A percentile compares a stretch with the other conserved stretches of the same genome.
These are phyloP conservation scores for Phytophthora kernoviae DNA, from an alignment of 352 stramenopile species.

Conservation along the genomic window DNA sequence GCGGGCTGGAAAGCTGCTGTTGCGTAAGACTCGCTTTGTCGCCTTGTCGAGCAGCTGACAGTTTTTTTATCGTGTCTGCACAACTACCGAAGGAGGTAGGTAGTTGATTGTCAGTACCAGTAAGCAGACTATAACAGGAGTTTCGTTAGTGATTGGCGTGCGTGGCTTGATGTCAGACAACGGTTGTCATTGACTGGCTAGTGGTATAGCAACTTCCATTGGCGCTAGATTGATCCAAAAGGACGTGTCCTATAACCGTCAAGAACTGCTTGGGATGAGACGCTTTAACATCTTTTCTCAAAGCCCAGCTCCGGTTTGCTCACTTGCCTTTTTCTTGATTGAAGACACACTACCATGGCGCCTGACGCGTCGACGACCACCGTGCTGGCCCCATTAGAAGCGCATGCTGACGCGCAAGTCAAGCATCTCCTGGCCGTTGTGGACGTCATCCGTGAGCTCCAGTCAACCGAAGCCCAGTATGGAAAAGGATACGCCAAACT, in stretches of 20 bases:
- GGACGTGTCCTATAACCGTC: constrained; percentile 13
- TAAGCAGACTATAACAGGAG: no score
- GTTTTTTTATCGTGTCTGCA: background rate
- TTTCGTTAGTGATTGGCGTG: background rate
- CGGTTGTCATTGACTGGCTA: constrained; percentile 7
- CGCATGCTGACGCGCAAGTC: constrained; percentile 36
- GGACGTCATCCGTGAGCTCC: constrained; percentile 41
- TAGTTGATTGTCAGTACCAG: no score
- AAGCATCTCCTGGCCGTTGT: constrained; percentile 29
- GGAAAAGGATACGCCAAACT: constrained; percentile 34
- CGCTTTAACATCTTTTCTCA: constrained; percentile 5
- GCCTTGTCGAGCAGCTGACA: no score
- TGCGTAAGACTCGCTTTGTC: no score
- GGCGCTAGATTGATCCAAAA: constrained; percentile 8
- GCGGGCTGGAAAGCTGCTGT: constrained; percentile 35
- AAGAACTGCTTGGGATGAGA: constrained; percentile 8
- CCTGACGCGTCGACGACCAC: constrained; percentile 9
- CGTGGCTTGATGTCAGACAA: background rate
- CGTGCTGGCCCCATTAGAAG: constrained; percentile 30
- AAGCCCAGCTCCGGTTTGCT: constrained; percentile 1
- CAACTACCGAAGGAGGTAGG: background rate
- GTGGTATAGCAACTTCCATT: background rate
- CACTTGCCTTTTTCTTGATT: constrained; percentile 24
- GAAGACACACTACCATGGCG: constrained; percentile 19
- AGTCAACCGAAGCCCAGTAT: constrained; percentile 42